Conservation (phyloP, 192 early-diverging fungal genomes). For the Chytriomyces hyalinus region DNA sequence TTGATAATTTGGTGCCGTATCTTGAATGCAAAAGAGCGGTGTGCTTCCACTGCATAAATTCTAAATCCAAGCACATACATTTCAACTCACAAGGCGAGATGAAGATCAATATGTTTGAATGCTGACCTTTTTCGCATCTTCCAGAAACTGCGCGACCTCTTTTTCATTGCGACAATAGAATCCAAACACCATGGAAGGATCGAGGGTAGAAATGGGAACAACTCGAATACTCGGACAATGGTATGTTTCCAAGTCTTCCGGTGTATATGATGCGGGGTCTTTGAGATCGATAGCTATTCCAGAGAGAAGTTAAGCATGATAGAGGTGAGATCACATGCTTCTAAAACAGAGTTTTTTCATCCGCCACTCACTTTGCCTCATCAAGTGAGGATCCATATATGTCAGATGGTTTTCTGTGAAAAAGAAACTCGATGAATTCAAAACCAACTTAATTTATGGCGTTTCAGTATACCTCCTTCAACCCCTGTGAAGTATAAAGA, state of each 20-base stretch:
- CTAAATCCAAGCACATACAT: not conserved
- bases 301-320: conserved; percentile 11
- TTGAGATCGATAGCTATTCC: conserved; percentile 44
- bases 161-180: conserved; percentile 73
- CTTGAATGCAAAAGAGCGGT: conserved; percentile 70
- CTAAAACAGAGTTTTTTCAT: not conserved
- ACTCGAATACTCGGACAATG: conserved; percentile 79
- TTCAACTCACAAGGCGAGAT: conserved; percentile 1
- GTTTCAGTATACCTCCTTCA: conserved; percentile 59
- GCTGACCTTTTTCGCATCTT: conserved; percentile 54
- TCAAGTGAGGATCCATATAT: conserved; percentile 93
- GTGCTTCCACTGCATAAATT: conserved; percentile 51
- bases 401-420: conserved; percentile 72
- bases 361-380: conserved; percentile 64
- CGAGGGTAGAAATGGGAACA: conserved; percentile 76
- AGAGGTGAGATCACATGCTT: not conserved
- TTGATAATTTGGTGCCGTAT: conserved; percentile 67
- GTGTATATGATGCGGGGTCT: conserved; percentile 40
- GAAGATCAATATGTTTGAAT: conserved; percentile 9
- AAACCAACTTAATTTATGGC: not conserved
- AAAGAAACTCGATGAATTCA: not conserved
- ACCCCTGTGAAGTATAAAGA: conserved; percentile 92
- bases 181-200: conserved; percentile 93
- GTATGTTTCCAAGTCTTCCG: conserved; percentile 72
- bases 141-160: conserved; percentile 69